phyloP scores from a whole-genome alignment of 176 grass and related monocot genomes.

The Triticum timopheevii region DNA sequence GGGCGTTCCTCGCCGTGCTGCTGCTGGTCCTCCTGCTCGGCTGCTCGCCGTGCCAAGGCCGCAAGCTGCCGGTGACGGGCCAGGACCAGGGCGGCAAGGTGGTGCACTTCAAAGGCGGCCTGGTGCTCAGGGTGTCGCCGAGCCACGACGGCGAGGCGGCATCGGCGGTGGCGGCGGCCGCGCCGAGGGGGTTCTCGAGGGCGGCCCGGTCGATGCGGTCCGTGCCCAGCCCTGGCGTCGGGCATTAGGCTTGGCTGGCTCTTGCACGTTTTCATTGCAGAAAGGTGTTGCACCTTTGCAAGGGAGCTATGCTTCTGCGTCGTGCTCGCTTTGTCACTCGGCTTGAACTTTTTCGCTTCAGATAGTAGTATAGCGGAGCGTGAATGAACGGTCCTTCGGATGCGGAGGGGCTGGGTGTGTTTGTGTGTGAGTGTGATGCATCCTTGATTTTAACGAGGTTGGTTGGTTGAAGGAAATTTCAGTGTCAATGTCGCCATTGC shows the following conservation, averaged over 20 bases:
- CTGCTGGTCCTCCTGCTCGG: constrained; percentile 36
- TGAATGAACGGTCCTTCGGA: no score
- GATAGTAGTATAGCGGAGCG: not conserved
- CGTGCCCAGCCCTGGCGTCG: constrained; percentile 61
- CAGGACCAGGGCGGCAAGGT: constrained; percentile 18
- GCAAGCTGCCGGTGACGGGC: not conserved
- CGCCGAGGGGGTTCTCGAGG: constrained; percentile 2
- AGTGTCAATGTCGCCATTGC: not conserved
- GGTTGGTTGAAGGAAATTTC: not conserved
- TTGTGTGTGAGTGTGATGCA: not conserved
- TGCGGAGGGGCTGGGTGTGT: not conserved
- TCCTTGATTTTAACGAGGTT: not conserved
- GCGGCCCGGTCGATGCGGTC: constrained; percentile 40
- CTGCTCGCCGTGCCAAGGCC: constrained; percentile 30
- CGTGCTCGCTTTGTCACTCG: not conserved
- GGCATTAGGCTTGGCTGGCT: constrained; percentile 32
- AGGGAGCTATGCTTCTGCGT: not conserved
- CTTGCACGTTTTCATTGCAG: no score
- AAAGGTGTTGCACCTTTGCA: not conserved
- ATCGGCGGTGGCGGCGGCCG: not conserved
- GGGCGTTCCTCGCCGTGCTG: constrained; percentile 20
- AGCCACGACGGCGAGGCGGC: not conserved
- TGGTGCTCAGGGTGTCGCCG: constrained; percentile 20
- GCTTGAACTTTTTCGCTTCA: not conserved
- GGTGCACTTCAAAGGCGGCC: constrained; percentile 31